These are phyloP conservation scores for Ostreobium quekettii DNA, from an alignment of 139 green algal species.

Conservation along the genomic window DNA sequence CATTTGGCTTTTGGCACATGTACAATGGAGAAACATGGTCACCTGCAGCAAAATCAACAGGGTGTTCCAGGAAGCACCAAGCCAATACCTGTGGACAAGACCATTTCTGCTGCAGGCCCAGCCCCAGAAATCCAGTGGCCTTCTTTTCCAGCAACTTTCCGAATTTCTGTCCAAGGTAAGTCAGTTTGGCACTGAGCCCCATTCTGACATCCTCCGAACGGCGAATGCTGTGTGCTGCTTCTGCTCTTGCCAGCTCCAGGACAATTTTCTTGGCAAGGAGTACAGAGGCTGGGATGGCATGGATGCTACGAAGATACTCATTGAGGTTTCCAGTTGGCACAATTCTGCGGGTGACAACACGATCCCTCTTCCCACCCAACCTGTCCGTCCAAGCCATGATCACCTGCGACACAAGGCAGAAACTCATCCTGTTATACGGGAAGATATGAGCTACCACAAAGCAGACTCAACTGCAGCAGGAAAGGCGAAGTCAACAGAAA, in stretches of 20 bases:
- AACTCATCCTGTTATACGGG: too few species aligned
- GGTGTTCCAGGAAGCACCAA: too few species aligned
- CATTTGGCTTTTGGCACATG: too few species aligned
- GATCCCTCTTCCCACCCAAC: too few species aligned
- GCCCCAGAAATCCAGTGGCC: slow-evolving; percentile 10
- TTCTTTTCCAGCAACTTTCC: slow-evolving; percentile 16
- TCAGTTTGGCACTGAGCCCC: neutral
- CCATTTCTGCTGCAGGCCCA: slow-evolving; percentile 9
- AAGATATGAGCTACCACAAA: too few species aligned
- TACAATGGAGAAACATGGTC: too few species aligned
- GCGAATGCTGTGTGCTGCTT: neutral
- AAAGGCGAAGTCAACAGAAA: too few species aligned
- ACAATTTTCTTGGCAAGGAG: slow-evolving; percentile 20
- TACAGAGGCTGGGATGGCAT: neutral
- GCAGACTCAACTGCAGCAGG: too few species aligned
- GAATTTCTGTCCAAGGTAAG: slow-evolving; percentile 16
- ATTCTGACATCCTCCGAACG: neutral
- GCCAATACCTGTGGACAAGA: slow-evolving; percentile 13
- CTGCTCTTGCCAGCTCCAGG: neutral
- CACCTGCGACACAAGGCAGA: too few species aligned
- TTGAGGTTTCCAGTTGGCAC: slow-evolving; percentile 12
- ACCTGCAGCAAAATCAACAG: too few species aligned
- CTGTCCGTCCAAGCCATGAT: too few species aligned
- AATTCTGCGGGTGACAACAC: slow-evolving; percentile 3
- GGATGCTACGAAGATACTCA: slow-evolving; percentile 10